phyloP scores from a whole-genome alignment of 2,329 filamentous ascomycete species.

The Xylariaceae sp. region DNA sequence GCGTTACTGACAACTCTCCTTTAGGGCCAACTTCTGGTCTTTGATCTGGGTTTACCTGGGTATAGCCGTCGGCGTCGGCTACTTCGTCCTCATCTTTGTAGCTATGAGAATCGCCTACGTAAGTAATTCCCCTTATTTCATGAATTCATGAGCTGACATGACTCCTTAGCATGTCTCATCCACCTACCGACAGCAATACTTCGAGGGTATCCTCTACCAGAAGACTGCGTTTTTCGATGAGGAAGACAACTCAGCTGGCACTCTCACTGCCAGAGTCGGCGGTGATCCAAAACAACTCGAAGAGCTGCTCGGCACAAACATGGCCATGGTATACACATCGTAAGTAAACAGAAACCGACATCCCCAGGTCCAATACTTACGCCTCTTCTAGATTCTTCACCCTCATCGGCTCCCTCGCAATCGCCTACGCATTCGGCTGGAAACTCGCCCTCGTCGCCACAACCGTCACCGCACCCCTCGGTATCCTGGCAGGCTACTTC shows the following conservation, averaged over 20 bases:
- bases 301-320: slow-evolving; percentile 58
- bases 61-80: slow-evolving; percentile 46
- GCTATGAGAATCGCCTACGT: slow-evolving; percentile 43
- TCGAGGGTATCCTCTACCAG: slow-evolving; percentile 55
- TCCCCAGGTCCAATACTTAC: neutral
- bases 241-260: slow-evolving; percentile 55
- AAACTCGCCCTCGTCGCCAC: slow-evolving; percentile 65
- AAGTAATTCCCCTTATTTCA: slow-evolving; percentile 9
- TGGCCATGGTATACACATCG: slow-evolving; percentile 58
- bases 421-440: slow-evolving; percentile 70
- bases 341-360: slow-evolving; percentile 9
- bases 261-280: slow-evolving; percentile 52
- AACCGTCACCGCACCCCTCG: slow-evolving; percentile 53
- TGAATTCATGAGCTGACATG: slow-evolving; percentile 7
- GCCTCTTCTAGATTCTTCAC: slow-evolving; percentile 46
- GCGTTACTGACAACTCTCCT: neutral
- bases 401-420: slow-evolving; percentile 57
- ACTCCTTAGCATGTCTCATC: slow-evolving; percentile 41
- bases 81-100: slow-evolving; percentile 44
- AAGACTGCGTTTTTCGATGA: slow-evolving; percentile 57
- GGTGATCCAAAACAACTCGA: slow-evolving; percentile 56
- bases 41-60: slow-evolving; percentile 61
- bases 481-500: slow-evolving; percentile 44
- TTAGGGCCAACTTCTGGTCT: slow-evolving; percentile 53
- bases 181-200: slow-evolving; percentile 55